Evolutionary conservation across 192 early-diverging fungal genomes (phyloP).

Genomic region (Pilobolus umbonatus): DNA sequence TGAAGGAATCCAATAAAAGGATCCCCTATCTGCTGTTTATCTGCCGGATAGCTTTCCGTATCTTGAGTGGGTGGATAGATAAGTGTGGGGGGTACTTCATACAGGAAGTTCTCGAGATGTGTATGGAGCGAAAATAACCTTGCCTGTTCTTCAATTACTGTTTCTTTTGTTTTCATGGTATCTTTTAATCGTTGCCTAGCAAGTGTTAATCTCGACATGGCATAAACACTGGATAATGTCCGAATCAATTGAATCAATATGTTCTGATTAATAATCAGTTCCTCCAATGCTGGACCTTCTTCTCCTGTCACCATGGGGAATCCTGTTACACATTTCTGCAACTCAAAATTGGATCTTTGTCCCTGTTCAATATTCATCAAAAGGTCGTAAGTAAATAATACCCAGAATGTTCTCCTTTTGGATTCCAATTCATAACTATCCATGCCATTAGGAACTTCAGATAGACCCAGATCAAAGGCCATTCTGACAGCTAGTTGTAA

Average conservation of each 20-base stretch:
- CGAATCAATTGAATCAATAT: conserved; percentile 27
- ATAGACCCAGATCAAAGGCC: conserved; percentile 24
- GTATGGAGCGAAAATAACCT: conserved; percentile 29
- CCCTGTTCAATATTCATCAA: conserved; percentile 32
- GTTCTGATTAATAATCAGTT: conserved; percentile 27
- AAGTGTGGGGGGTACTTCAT: conserved; percentile 26
- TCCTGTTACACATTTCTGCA: conserved; percentile 17
- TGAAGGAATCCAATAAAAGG: conserved; percentile 51
- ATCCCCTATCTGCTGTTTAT: conserved; percentile 20
- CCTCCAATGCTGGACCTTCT: conserved; percentile 25
- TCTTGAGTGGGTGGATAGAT: conserved; percentile 28
- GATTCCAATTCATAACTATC: conserved; percentile 19
- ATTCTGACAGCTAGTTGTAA: conserved; percentile 30
- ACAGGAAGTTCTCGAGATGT: conserved; percentile 30
- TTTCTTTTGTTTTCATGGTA: conserved; percentile 9
- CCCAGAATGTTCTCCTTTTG: conserved; percentile 29
- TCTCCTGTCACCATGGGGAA: conserved; percentile 22
- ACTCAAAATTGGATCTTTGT: conserved; percentile 11
- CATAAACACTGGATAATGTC: conserved; percentile 25
- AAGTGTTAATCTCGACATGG: conserved; percentile 11
- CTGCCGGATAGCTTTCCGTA: conserved; percentile 24
- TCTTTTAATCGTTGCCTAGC: conserved; percentile 20
- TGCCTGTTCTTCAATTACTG: conserved; percentile 29
- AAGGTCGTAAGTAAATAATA: conserved; percentile 31
- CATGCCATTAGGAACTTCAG: conserved; percentile 1